phyloP scores from a whole-genome alignment of 352 stramenopile species.

The Peronosclerospora sorghi region DNA sequence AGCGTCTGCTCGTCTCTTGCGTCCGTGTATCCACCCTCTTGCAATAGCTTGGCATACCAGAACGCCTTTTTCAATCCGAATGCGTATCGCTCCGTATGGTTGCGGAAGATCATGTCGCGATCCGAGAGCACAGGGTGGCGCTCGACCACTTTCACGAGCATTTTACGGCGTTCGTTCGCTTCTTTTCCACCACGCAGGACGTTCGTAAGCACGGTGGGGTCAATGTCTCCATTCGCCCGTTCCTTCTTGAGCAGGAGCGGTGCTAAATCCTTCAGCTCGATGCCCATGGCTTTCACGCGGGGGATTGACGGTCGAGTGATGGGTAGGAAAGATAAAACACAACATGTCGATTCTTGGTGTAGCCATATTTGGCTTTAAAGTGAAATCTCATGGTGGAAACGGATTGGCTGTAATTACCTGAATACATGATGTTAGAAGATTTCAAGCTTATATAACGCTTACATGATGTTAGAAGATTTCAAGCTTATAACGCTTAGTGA shows the following conservation, averaged over 20 bases:
- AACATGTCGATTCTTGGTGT: no score
- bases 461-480: no score
- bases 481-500: no score
- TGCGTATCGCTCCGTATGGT: slow-evolving; percentile 19
- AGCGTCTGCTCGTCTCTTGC: slow-evolving; percentile 13
- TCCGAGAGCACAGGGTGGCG: slow-evolving; percentile 16
- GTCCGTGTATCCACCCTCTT: slow-evolving; percentile 10
- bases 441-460: no score
- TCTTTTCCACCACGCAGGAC: slow-evolving; percentile 7
- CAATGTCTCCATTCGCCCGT: slow-evolving; percentile 14
- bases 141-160: slow-evolving; percentile 13
- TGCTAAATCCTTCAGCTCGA: slow-evolving; percentile 22
- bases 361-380: no score
- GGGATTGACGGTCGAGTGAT: no score
- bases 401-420: no score
- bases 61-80: slow-evolving; percentile 20
- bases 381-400: no score
- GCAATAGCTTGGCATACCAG: slow-evolving; percentile 14
- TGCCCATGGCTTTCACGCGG: no score
- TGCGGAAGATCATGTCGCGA: slow-evolving; percentile 22
- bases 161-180: slow-evolving; percentile 12
- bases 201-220: slow-evolving; percentile 8
- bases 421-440: no score
- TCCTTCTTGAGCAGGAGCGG: slow-evolving; percentile 16
- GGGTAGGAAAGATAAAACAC: no score